Base-by-base conservation (phyloP, 805 yeast genomes). In the Candida sonorensis region DNA sequence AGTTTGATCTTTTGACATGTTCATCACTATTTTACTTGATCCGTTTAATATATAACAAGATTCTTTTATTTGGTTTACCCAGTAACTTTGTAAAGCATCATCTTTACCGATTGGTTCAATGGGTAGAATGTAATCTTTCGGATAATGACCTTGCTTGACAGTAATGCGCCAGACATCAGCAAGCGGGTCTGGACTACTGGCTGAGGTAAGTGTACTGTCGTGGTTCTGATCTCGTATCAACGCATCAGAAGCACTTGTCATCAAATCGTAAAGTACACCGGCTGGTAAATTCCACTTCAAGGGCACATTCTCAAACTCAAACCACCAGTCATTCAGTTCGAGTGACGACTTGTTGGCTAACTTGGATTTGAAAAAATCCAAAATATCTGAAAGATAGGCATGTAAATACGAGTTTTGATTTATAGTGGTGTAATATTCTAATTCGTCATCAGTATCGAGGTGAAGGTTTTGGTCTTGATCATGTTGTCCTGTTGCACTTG, bases 1-100 rank as follows among this genome's bases (percentile, higher is more conserved):
- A 0, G 90, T 69, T 31, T 80, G 78, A 1, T 64, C 65, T 38
- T 74, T 77, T 5, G 92, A 72, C 34, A 90, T 59, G 17, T 67
- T 66, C 94, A 90, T 81, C n/a, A 90, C 72, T 2, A 76, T 69
- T 39, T 81, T 85, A 5, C 95, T 69, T n/a, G 75, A 70, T 0
- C 95, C 95, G 42, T 79, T 75, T 23, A 82, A 53, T 0, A 86
- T 73, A 47, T 68, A 85, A 46, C 86, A 76, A 4, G 86, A 71
- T 49, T 90, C 97, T 48, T 92, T 90, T 51, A 86, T 59, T 37
- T 77, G 86, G 50, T 90, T 87, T 38, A 77, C 60, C 79, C 92
- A 78, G 30, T 72, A 67, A 31, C 67, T 70, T 27, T 57, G 65
- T 36, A 75, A 42, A 10, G 64, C 49, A 7, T 22, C 45, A 38